Evolutionary conservation across 805 yeast species (phyloP).

Genomic region (Metschnikowia amazonensis): DNA sequence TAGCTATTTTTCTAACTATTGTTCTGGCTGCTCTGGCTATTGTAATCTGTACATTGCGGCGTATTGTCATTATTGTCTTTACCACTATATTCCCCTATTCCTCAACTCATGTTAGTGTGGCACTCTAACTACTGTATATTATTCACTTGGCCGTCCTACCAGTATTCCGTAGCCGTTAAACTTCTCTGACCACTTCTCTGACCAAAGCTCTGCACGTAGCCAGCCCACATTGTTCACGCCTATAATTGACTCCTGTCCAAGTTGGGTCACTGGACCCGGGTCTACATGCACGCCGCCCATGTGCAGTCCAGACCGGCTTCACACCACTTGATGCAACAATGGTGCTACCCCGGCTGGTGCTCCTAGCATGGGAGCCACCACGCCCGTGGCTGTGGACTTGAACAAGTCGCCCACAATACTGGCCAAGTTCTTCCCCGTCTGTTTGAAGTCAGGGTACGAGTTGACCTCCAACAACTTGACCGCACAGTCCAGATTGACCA

Average conservation of each 20-base stretch:
- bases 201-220: no score
- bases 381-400: conserved; percentile 46
- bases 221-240: not conserved
- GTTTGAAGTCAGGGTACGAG: conserved; percentile 95
- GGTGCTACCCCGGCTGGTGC: not conserved
- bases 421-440: conserved; percentile 79
- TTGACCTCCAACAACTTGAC: conserved; percentile 79
- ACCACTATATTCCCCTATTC: no score
- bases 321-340: conserved; percentile 3
- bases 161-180: no score
- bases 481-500: conserved; percentile 53
- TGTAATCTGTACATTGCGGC: no score
- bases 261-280: not conserved
- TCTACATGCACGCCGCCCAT: not conserved
- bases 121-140: no score
- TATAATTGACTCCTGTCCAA: not conserved
- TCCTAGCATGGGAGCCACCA: conserved; percentile 29
- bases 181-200: no score
- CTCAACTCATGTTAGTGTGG: no score
- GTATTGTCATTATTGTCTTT: no score
- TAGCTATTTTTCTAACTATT: no score
- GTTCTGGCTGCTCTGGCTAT: no score
- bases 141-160: no score
- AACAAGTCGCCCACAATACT: conserved; percentile 63
- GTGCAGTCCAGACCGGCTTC: not conserved